Evolutionary conservation across 257 asterid species (phyloP).

Genomic region (Mentha longifolia): DNA sequence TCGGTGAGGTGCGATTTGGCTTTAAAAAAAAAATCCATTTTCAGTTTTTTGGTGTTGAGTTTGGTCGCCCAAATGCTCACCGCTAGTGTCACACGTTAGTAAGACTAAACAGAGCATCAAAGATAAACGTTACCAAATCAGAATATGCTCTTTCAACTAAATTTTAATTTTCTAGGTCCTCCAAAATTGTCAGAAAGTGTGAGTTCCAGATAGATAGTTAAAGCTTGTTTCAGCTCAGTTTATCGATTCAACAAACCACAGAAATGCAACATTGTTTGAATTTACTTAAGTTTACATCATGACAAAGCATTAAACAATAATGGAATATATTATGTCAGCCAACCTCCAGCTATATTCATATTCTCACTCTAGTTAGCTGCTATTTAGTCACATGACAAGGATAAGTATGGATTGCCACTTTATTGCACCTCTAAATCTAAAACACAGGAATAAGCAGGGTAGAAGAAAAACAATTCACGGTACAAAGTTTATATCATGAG

Average conservation of each 20-base stretch:
- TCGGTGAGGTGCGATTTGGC: too few species aligned
- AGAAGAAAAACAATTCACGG: background rate
- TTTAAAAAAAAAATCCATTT: too few species aligned
- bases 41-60: too few species aligned
- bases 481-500: background rate
- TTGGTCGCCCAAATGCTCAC: too few species aligned
- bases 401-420: background rate
- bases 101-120: conserved; percentile 17
- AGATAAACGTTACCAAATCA: conserved; percentile 2
- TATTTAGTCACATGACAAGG: background rate
- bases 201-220: conserved; percentile 10
- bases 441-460: conserved; percentile 10
- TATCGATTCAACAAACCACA: conserved; percentile 18
- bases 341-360: conserved; percentile 10
- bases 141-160: background rate
- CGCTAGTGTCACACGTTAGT: background rate
- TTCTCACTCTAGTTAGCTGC: conserved; percentile 1
- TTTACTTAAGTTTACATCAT: conserved; percentile 16
- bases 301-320: background rate
- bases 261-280: background rate
- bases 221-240: conserved; percentile 12
- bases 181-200: background rate
- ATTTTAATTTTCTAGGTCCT: conserved; percentile 10
- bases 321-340: conserved; percentile 8
- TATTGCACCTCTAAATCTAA: conserved; percentile 26